Base-by-base conservation (phyloP, 2,329 filamentous ascomycete genomes). In the Aspergillus piperis region DNA sequence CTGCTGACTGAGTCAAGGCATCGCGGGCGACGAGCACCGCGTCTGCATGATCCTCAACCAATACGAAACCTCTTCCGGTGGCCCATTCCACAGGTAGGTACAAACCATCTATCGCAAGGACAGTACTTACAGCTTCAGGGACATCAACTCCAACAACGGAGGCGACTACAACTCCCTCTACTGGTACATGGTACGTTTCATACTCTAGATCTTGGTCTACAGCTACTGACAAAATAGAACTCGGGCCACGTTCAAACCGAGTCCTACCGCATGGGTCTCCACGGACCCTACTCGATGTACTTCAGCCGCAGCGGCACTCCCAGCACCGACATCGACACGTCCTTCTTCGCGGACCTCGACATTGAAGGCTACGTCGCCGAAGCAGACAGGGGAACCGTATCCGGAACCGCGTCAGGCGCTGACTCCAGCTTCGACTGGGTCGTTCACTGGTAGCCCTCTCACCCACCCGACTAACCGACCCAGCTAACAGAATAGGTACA, bases 111-210 rank as follows among this genome's bases (percentile, higher is more conserved):
- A 17, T 48, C 70, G 25, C 21, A 44, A 3, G 3, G 3, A 38
- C 11, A 2, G 17, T 39, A 25, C 56, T 64, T 3, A 59, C 39
- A 2, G 17, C 8, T 25, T 1, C 63, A 77, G 80, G 15, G 86
- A 88, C 64, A 88, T 89, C 73, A 84, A 88, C 75, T 80, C 82
- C 55, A 90, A 90, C 76, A 86, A 88, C 62, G 85, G 80, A 15
- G 85, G 84, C 5, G 76, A 73, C 41, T 83, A 72, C 80, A 63
- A 87, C 78, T 38, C 84, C 80, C 78, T 90, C 0, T 88, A 87
- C 73, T 88, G 84, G 74, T 90, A 89, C 77, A 88, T 88, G 83
- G 70, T 72, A 71, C 13, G 67, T 59, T 3, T 27, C 1, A 3
- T 11, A 19, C 7, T 32, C 6, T 7, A 19, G 11, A 17, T 17